These are phyloP conservation scores for Ceratocystis papillata DNA, from an alignment of 2,329 filamentous ascomycete species.

Conservation along the genomic window DNA sequence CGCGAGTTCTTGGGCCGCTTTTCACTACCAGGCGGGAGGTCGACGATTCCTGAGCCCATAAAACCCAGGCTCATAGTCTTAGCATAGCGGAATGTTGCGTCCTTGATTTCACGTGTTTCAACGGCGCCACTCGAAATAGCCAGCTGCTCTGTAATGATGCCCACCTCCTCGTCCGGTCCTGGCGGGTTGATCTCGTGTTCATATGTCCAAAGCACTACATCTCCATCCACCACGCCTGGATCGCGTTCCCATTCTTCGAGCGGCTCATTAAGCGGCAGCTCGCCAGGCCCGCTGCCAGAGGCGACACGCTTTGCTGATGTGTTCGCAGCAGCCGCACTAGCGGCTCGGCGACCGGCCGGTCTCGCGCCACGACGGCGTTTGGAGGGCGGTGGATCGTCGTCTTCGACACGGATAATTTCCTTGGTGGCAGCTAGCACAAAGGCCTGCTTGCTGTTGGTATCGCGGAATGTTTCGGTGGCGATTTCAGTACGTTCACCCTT, in stretches of 20 bases:
- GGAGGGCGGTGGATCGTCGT: constrained; percentile 35
- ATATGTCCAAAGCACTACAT: constrained; percentile 53
- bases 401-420: constrained; percentile 65
- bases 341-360: constrained; percentile 9
- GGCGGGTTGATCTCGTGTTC: constrained; percentile 45
- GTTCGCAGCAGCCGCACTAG: background rate
- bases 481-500: constrained; percentile 69
- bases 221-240: constrained; percentile 52
- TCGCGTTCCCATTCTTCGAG: constrained; percentile 61
- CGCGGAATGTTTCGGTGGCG: constrained; percentile 45
- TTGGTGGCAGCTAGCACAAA: constrained; percentile 59
- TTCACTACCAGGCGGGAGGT: constrained; percentile 68
- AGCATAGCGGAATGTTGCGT: constrained; percentile 71
- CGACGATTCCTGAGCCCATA: constrained; percentile 81
- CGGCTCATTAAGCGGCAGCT: constrained; percentile 44
- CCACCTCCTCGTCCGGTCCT: constrained; percentile 44
- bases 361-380: constrained; percentile 28
- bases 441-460: constrained; percentile 25
- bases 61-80: constrained; percentile 79
- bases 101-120: constrained; percentile 47
- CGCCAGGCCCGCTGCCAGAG: constrained; percentile 28
- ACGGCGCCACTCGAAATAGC: constrained; percentile 48
- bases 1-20: constrained; percentile 87
- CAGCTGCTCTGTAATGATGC: constrained; percentile 44
- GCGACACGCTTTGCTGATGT: constrained; percentile 24